phyloP scores from a whole-genome alignment of 2,329 filamentous ascomycete species.

The Xenosphaeropsis pyriputrescens region DNA sequence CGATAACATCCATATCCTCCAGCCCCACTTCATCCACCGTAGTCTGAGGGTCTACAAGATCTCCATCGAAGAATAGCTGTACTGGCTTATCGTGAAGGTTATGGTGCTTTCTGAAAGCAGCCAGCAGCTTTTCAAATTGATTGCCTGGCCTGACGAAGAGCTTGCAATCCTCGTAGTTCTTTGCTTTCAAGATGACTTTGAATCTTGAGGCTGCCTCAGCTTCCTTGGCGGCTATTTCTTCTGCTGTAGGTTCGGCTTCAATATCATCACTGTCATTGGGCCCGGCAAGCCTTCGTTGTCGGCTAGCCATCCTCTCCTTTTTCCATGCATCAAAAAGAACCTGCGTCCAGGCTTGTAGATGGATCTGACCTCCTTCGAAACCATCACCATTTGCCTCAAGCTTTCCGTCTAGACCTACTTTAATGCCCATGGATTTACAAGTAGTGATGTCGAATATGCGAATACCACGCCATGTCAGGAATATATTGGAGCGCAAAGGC shows the following conservation, averaged over 20 bases:
- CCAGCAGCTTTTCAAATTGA: slow-evolving; percentile 44
- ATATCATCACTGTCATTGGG: slow-evolving; percentile 8
- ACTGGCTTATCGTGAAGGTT: slow-evolving; percentile 37
- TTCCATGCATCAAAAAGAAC: slow-evolving; percentile 34
- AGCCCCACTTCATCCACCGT: slow-evolving; percentile 56
- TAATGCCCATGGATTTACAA: slow-evolving; percentile 51
- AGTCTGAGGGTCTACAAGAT: slow-evolving; percentile 43
- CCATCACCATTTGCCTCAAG: slow-evolving; percentile 20
- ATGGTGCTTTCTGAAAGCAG: slow-evolving; percentile 41
- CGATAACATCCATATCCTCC: slow-evolving; percentile 59
- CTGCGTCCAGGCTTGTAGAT: slow-evolving; percentile 64
- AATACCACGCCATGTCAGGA: slow-evolving; percentile 66
- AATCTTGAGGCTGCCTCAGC: slow-evolving; percentile 22
- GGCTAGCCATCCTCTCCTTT: slow-evolving; percentile 4
- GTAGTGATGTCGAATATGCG: slow-evolving; percentile 66
- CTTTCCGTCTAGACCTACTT: slow-evolving; percentile 21
- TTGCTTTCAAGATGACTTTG: slow-evolving; percentile 37
- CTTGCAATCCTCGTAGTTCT: slow-evolving; percentile 31
- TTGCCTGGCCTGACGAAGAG: slow-evolving; percentile 38
- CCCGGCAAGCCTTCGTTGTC: slow-evolving; percentile 1
- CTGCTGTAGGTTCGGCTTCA: slow-evolving; percentile 4
- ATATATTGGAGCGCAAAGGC: slow-evolving; percentile 36
- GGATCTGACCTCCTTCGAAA: slow-evolving; percentile 41
- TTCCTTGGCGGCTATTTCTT: slow-evolving; percentile 1
- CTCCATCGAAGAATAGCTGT: slow-evolving; percentile 61